These are phyloP conservation scores for Aspergillus leporis DNA, from an alignment of 495 filamentous ascomycete species.

Conservation along the genomic window DNA sequence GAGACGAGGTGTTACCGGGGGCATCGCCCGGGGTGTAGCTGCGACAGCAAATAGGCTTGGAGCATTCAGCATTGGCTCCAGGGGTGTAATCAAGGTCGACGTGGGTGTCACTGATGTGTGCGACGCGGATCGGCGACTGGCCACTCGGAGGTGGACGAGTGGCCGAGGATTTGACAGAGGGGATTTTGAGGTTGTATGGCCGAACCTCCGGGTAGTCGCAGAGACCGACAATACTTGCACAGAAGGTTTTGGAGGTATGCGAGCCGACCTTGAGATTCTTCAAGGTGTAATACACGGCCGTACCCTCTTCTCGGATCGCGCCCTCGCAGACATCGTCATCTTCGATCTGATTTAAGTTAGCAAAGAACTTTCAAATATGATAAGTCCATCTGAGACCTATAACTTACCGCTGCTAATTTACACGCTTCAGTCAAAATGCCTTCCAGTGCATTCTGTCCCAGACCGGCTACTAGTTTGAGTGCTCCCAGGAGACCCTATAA, in stretches of 20 bases:
- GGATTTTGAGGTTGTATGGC: slow-evolving; percentile 43
- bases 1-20: slow-evolving; percentile 41
- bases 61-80: slow-evolving; percentile 51
- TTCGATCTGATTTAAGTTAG: slow-evolving; percentile 25
- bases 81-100: slow-evolving; percentile 52
- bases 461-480: slow-evolving; percentile 44
- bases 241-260: slow-evolving; percentile 49
- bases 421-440: slow-evolving; percentile 38
- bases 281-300: slow-evolving; percentile 49
- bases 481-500: slow-evolving; percentile 42
- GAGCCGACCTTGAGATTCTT: slow-evolving; percentile 46
- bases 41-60: slow-evolving; percentile 58
- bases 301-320: slow-evolving; percentile 47
- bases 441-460: slow-evolving; percentile 44
- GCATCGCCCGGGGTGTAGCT: slow-evolving; percentile 43
- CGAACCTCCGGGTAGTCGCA: slow-evolving; percentile 48
- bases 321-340: slow-evolving; percentile 54
- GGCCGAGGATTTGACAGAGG: slow-evolving; percentile 40
- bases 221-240: slow-evolving; percentile 48
- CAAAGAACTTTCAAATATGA: background rate
- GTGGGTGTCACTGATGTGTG: slow-evolving; percentile 59
- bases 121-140: slow-evolving; percentile 47
- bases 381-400: background rate
- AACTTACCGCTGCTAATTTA: slow-evolving; percentile 47
- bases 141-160: slow-evolving; percentile 45